Conservation (phyloP, 768 basidiomycete species). For the Termitomyces sp. region DNA sequence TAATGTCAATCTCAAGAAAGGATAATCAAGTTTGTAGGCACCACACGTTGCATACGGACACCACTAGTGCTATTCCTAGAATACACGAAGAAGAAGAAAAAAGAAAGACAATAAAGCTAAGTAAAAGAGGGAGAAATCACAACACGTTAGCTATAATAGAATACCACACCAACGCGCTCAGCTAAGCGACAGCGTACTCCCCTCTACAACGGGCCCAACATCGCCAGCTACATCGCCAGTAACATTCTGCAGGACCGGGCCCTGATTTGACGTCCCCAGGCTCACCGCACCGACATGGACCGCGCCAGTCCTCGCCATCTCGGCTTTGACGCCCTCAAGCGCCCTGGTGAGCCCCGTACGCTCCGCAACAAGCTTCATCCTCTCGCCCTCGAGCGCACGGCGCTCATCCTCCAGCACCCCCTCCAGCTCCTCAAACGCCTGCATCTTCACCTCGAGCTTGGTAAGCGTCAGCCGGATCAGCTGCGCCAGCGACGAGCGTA, state of each 20-base stretch:
- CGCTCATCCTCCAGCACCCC: slow-evolving; percentile 89
- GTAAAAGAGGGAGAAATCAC: neutral
- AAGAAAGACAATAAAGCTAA: neutral
- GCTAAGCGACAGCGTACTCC: slow-evolving; percentile 45
- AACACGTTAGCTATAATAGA: neutral
- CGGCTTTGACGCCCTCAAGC: slow-evolving; percentile 60
- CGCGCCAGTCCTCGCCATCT: slow-evolving; percentile 54
- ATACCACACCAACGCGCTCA: slow-evolving; percentile 10
- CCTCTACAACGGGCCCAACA: slow-evolving; percentile 50
- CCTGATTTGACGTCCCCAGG: slow-evolving; percentile 59
- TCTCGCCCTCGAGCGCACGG: slow-evolving; percentile 74
- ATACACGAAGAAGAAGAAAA: too few species aligned
- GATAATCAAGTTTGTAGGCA: too few species aligned
- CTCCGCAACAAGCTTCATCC: slow-evolving; percentile 77
- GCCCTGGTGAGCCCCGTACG: slow-evolving; percentile 64
- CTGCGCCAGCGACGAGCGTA: slow-evolving; percentile 71
- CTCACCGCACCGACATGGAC: slow-evolving; percentile 25
- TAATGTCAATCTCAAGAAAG: too few species aligned
- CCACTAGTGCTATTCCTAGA: neutral
- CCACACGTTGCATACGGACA: too few species aligned
- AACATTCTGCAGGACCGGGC: slow-evolving; percentile 51
- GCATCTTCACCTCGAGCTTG: slow-evolving; percentile 93
- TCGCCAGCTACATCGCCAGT: slow-evolving; percentile 41
- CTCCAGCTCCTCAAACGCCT: slow-evolving; percentile 92
- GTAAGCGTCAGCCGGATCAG: slow-evolving; percentile 80